Percentiles rank a stretch among this genome's conserved stretches.
These are phyloP conservation scores for Dendrobium nobile DNA, from an alignment of 106 monocot species.

Conservation along the genomic window DNA sequence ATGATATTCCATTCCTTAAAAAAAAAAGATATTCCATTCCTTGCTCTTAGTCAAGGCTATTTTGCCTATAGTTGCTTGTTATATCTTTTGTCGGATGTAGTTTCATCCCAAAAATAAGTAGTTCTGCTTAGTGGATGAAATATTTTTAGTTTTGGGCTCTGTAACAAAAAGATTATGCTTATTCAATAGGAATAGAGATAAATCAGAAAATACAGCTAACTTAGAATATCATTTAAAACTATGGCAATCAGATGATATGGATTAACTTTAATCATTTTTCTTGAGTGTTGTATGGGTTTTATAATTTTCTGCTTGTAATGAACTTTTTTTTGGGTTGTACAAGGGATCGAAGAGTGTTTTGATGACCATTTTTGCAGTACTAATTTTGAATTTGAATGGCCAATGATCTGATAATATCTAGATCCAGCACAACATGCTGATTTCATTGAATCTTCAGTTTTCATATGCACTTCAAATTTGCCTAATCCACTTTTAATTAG, in stretches of 20 bases:
- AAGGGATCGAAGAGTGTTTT: not conserved
- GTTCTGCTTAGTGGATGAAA: not conserved
- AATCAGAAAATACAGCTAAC: not conserved
- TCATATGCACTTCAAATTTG: too few species aligned
- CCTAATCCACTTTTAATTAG: too few species aligned
- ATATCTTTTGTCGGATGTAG: not conserved
- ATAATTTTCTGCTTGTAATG: not conserved
- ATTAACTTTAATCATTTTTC: not conserved
- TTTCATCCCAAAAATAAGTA: not conserved
- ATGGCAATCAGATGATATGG: not conserved
- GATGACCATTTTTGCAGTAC: not conserved
- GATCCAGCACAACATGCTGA: not conserved
- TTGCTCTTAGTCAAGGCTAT: not conserved
- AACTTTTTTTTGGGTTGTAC: not conserved
- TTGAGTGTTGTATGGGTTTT: not conserved
- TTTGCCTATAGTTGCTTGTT: not conserved
- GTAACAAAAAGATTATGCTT: not conserved
- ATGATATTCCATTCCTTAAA: not conserved
- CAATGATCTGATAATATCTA: not conserved
- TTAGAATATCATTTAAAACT: not conserved
- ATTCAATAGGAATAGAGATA: not conserved
- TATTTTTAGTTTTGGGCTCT: not conserved
- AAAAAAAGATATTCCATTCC: not conserved
- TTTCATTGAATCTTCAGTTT: too few species aligned
- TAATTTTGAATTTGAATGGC: not conserved